Base-by-base conservation (phyloP, 192 early-diverging fungal species). In the Bifiguratus adelaidae region DNA sequence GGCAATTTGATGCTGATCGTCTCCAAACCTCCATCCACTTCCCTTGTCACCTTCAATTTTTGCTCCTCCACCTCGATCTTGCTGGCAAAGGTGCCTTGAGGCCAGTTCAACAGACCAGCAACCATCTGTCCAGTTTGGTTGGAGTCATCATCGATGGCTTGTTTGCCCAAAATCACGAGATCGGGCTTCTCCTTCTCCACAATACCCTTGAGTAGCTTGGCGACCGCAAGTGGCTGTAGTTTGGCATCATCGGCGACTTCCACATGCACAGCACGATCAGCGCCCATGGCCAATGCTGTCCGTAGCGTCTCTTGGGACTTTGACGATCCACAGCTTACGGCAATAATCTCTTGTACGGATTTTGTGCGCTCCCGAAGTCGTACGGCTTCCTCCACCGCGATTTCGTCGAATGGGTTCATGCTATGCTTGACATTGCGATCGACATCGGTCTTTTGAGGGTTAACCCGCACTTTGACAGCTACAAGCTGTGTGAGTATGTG, bases 321-420 rank as follows among this genome's bases (percentile, higher is more conserved):
- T 52, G 82, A 49, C 3, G 86, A 76, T 24, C 95, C 95, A 53
- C 91, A 81, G 9, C 91, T 85, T 33, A 99, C 71, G 35, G 86
- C 91, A 48, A 96, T 58, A 44, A 99, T 76, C 47, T 96, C 92
- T 40, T 65, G 63, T n/a, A 72, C 69, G 41, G 52, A 54, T 15
- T 42, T 35, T 32, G 50, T 45, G 47, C 77, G 80, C 67, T 99
- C 92, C 75, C 87, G 90, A 63, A 99, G 76, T 22, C 83, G 76
- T 36, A 99, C 76, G 29, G 95, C 95, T 61, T 93, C 89, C 61
- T 99, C 93, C 9, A 96, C 70, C n/a, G 92, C 95, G 61, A 99
- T 99, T 60, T 99, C 95, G 64, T 96, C 93, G 67, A 99, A 99
- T 30, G 95, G 95, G 69, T 99, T 99, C 86, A 99, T 91, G 54